Base-by-base conservation (phyloP, 2,329 filamentous ascomycete species). In the Botrytis paeoniae region DNA sequence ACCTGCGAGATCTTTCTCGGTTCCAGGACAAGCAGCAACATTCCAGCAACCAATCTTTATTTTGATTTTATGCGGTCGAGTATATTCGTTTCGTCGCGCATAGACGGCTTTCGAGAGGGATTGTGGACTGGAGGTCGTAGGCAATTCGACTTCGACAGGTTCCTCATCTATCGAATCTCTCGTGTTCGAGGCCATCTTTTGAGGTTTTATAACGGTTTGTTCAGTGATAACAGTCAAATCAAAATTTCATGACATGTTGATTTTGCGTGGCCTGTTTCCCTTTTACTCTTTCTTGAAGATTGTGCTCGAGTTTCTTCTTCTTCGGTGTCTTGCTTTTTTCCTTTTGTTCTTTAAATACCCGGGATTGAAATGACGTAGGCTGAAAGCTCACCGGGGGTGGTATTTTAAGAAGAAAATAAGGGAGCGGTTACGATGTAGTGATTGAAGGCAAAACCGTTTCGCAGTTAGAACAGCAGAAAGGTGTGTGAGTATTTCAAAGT, bases 41-140 rank as follows among this genome's bases (percentile, higher is more conserved):
- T 99, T 99, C 96, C 96, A 99, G 0, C 93, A 92, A 60, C 95
- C 96, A 69, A 99, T 87, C 83, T 98, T 98, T 82, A 99, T 88
- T 76, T 91, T 91, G 77, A 97, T 89, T 69, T 88, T 88, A 80
- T 91, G 91, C 61, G 90, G 88, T 54, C 90, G 89, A 39, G 92
- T 91, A 81, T 95, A 99, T 81, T 98, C 95, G 66, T 88, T 84
- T 78, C 91, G 89, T 71, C 96, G 89, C 57, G 92, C 90, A 80
- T 91, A 88, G 57, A 98, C 85, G 43, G 89, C 88, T 75, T 85
- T 85, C 63, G 88, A 88, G n/a, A 92, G 86, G 5, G 89, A 90
- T 70, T 86, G 85, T 1, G 86, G 88, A 54, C 83, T 85, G 22
- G 85, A 80, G n/a, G 76, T 77, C 43, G 70, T 64, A 14, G 75